These are phyloP conservation scores for Diaporthe ampelina DNA, from an alignment of 2,329 filamentous ascomycete species.

Conservation along the genomic window DNA sequence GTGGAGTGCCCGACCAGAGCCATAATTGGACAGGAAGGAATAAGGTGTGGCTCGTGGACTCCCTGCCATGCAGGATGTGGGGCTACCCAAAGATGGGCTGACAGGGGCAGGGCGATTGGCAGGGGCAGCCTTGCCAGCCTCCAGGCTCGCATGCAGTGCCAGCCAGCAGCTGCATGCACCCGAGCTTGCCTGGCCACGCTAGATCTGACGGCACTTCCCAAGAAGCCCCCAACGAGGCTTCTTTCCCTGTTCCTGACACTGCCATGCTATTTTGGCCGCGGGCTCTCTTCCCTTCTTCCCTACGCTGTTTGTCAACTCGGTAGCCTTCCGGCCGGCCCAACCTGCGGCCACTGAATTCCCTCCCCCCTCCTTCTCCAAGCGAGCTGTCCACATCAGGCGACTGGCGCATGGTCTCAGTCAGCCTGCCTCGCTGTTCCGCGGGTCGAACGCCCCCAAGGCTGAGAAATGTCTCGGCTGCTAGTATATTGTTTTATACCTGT, in stretches of 20 bases:
- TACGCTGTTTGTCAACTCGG: slow-evolving; percentile 1
- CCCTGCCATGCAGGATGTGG: slow-evolving; percentile 21
- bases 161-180: slow-evolving; percentile 6
- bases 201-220: slow-evolving; percentile 21
- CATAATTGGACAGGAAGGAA: slow-evolving; percentile 28
- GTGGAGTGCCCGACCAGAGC: background rate
- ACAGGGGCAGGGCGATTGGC: slow-evolving; percentile 7
- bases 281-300: background rate
- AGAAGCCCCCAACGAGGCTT: slow-evolving; percentile 19
- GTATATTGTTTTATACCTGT: background rate
- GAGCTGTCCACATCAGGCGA: slow-evolving; percentile 17
- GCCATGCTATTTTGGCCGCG: slow-evolving; percentile 14
- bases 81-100: slow-evolving; percentile 2
- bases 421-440: slow-evolving; percentile 12
- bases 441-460: slow-evolving; percentile 2
- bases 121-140: slow-evolving; percentile 24
- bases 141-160: slow-evolving; percentile 18
- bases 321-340: slow-evolving; percentile 21
- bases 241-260: slow-evolving; percentile 23
- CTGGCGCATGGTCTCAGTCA: slow-evolving; percentile 23
- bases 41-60: slow-evolving; percentile 33
- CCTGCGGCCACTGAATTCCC: background rate
- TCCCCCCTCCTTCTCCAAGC: background rate
- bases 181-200: slow-evolving; percentile 14
- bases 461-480: slow-evolving; percentile 10